phyloP scores from a whole-genome alignment of 257 asterid genomes.

The Solanum pimpinellifolium region DNA sequence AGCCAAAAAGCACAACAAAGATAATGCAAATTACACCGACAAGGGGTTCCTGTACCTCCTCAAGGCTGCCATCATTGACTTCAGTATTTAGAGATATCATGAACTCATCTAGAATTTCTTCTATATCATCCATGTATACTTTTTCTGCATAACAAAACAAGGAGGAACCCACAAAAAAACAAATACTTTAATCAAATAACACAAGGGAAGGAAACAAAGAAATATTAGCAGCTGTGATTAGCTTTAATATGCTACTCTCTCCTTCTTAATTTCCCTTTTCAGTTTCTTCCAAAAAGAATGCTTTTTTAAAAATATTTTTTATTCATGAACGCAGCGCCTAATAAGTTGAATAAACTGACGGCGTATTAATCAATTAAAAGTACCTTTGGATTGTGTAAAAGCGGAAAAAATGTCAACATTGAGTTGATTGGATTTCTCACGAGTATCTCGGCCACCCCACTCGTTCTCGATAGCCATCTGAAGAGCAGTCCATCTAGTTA shows the following conservation, averaged over 20 bases:
- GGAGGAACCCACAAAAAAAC: background rate
- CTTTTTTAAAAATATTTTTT: rapidly evolving
- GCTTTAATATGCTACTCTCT: background rate
- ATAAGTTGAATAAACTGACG: background rate
- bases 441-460: conserved; percentile 66
- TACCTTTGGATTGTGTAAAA: conserved; percentile 53
- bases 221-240: background rate
- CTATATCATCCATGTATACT: conserved; percentile 59
- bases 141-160: conserved; percentile 15
- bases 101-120: conserved; percentile 53
- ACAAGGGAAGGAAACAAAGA: background rate
- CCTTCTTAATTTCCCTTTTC: background rate
- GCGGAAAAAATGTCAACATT: conserved; percentile 17
- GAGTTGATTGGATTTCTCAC: conserved; percentile 36
- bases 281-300: background rate
- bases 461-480: conserved; percentile 57
- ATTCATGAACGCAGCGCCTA: background rate
- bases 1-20: background rate
- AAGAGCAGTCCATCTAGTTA: conserved; percentile 64
- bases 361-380: background rate
- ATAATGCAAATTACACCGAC: background rate
- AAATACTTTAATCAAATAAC: background rate
- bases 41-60: conserved; percentile 36
- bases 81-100: conserved; percentile 47
- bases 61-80: conserved; percentile 61